phyloP scores from a whole-genome alignment of 805 yeast species.

The Yamadazyma insecticola region DNA sequence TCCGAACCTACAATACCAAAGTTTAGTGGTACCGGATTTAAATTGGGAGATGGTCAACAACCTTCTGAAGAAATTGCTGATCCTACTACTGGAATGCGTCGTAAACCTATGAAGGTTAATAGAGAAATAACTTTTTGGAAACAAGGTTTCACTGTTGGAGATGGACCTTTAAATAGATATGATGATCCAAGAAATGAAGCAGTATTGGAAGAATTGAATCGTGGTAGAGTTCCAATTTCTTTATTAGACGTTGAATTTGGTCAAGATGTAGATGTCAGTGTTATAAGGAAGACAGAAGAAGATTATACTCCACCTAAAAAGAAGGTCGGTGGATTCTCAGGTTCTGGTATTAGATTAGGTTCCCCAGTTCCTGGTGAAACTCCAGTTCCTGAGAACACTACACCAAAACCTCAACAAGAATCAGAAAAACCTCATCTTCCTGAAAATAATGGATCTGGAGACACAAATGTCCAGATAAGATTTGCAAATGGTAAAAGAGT shows the following conservation, averaged over 20 bases:
- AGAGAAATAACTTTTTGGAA: conserved; percentile 93
- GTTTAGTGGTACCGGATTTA: conserved; percentile 51
- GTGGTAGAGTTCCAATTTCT: conserved; percentile 87
- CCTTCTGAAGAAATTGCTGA: conserved; percentile 34
- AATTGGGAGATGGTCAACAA: conserved; percentile 44
- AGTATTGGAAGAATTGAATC: conserved; percentile 73
- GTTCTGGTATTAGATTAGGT: conserved; percentile 82
- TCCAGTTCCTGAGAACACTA: conserved; percentile 5
- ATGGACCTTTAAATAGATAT: conserved; percentile 78
- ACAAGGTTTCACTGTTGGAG: conserved; percentile 94
- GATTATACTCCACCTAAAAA: conserved; percentile 68
- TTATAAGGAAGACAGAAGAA: conserved; percentile 77
- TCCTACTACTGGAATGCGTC: conserved; percentile 17
- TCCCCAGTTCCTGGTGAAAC: conserved; percentile 80
- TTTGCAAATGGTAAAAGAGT: conserved; percentile 76
- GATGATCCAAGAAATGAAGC: conserved; percentile 88
- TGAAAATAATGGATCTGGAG: conserved; percentile 44
- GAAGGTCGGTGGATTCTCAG: conserved; percentile 62
- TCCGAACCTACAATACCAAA: conserved; percentile 24
- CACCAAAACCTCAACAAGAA: conserved; percentile 12
- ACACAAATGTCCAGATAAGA: conserved; percentile 74
- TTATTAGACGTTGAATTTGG: conserved; percentile 80
- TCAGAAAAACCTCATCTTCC: conserved; percentile 11
- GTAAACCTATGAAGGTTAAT: conserved; percentile 46
- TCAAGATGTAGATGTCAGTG: conserved; percentile 89